Conservation (phyloP, 768 basidiomycete species). For the Russula sp. region DNA sequence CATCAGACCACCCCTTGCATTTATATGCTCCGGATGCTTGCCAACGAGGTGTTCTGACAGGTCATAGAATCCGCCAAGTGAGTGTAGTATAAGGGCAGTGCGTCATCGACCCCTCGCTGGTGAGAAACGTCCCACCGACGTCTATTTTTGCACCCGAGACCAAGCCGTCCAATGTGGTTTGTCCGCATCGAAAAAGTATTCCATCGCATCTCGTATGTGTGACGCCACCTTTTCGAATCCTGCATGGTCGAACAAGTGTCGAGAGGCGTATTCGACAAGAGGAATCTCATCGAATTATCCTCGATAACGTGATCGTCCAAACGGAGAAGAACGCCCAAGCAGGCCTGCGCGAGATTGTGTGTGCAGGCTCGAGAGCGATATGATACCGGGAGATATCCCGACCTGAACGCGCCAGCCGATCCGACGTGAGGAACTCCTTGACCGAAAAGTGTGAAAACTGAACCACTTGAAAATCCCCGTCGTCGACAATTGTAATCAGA, state of each 20-base stretch:
- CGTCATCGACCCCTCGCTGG: background rate
- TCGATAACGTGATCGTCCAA: background rate
- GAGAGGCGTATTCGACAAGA: conserved; percentile 48
- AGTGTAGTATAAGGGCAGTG: conserved; percentile 3
- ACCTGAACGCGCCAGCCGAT: background rate
- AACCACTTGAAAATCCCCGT: background rate
- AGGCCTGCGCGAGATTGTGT: conserved; percentile 8
- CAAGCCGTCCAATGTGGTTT: conserved; percentile 10
- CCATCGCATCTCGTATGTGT: background rate
- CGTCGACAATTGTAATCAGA: background rate
- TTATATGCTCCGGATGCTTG: background rate
- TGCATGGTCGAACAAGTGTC: conserved; percentile 9
- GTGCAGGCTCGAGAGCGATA: conserved; percentile 1
- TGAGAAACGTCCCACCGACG: fast-evolving
- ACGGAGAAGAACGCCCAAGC: conserved; percentile 2
- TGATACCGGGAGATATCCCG: background rate
- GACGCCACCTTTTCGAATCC: background rate
- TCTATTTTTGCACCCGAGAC: background rate
- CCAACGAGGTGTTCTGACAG: background rate
- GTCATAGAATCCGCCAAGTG: conserved; percentile 6
- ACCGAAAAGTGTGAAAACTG: conserved; percentile 21
- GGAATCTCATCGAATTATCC: background rate
- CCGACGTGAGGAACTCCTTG: conserved; percentile 15
- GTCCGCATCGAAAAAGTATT: conserved; percentile 1
- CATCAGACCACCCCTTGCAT: background rate